Conservation (phyloP, 345 rosid genomes). For the Euphorbia tirucalli region DNA sequence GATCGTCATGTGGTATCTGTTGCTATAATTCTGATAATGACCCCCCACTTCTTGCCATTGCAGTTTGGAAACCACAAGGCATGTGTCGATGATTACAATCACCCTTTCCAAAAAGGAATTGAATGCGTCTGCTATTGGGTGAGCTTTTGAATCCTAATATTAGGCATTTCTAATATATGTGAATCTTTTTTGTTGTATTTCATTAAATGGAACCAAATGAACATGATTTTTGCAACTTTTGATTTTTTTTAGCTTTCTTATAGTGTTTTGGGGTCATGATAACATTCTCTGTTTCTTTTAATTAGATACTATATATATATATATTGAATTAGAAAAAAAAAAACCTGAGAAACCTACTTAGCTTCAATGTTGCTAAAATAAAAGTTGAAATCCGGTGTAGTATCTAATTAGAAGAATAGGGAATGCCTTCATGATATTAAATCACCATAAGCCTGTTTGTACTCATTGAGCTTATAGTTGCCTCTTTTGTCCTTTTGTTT, state of each 20-base stretch:
- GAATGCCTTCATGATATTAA: too few relatives aligned
- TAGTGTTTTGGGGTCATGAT: too few relatives aligned
- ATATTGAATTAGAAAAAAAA: too few relatives aligned
- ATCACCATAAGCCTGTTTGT: neutral
- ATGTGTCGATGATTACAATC: conserved; percentile 92
- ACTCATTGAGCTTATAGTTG: neutral
- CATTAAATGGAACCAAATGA: neutral
- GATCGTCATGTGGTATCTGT: neutral
- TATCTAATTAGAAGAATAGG: too few relatives aligned
- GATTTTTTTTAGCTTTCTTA: neutral
- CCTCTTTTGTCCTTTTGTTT: neutral
- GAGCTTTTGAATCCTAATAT: conserved; percentile 23
- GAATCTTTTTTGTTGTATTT: neutral
- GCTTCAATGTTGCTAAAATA: too few relatives aligned
- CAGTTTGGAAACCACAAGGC: conserved; percentile 96
- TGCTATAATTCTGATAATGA: neutral
- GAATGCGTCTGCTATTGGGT: conserved; percentile 75
- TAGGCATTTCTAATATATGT: neutral
- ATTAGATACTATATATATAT: neutral
- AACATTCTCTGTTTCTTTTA: neutral
- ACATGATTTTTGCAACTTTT: neutral
- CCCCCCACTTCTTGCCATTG: neutral
- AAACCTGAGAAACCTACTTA: too few relatives aligned
- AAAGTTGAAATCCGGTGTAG: too few relatives aligned
- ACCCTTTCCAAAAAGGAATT: conserved; percentile 78